A percentile compares a stretch with the other conserved stretches of the same genome.
Evolutionary conservation across 2,329 filamentous ascomycete species (phyloP).

Genomic region (Hypoxylon sp.): DNA sequence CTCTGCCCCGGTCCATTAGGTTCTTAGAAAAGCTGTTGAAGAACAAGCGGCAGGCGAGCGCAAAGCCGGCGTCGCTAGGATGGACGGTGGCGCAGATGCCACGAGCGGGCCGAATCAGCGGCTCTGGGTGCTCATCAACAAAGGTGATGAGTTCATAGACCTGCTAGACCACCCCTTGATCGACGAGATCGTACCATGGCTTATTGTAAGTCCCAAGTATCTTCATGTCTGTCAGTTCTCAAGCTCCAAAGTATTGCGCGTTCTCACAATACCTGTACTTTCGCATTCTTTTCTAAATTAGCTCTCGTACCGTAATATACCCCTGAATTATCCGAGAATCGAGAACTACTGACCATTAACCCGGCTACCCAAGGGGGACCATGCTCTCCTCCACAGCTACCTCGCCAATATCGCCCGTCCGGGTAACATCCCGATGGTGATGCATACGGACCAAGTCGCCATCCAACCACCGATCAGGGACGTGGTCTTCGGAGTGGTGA

Average conservation of each 20-base stretch:
- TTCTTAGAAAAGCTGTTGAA: conserved; percentile 47
- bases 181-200: conserved; percentile 50
- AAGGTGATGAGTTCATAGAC: conserved; percentile 52
- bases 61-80: conserved; percentile 44
- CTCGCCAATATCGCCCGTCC: conserved; percentile 53
- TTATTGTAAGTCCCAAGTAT: conserved; percentile 41
- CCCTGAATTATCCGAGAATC: not conserved
- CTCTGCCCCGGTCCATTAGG: not conserved
- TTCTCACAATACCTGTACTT: not conserved
- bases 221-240: not conserved
- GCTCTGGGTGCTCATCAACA: conserved; percentile 42
- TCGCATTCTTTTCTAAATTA: not conserved
- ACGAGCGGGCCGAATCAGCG: conserved; percentile 43
- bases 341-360: not conserved
- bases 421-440: conserved; percentile 49
- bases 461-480: conserved; percentile 49
- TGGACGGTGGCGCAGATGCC: conserved; percentile 44
- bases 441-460: conserved; percentile 52
- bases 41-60: conserved; percentile 51
- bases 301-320: not conserved
- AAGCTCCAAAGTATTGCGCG: no score
- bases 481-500: conserved; percentile 44
- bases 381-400: conserved; percentile 51
- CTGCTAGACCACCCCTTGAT: conserved; percentile 51
- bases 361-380: conserved; percentile 42